Evolutionary conservation across 192 early-diverging fungal genomes (phyloP).

Genomic region (Dissophora ornata): DNA sequence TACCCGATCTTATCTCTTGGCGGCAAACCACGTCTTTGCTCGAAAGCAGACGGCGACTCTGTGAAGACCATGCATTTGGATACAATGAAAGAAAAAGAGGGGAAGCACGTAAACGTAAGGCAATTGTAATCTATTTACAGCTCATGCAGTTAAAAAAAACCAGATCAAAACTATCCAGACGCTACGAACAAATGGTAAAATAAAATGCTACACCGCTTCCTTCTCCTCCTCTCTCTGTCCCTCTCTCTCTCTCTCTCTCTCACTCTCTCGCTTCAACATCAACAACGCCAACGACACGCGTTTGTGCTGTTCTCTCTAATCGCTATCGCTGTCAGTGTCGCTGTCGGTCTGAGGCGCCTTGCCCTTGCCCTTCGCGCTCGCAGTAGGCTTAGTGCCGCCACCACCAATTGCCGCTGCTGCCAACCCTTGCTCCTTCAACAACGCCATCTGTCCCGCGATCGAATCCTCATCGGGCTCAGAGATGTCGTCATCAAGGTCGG

Average conservation of each 20-base stretch:
- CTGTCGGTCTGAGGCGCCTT: slow-evolving; percentile 46
- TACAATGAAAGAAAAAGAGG: neutral
- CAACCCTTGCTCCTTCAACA: slow-evolving; percentile 82
- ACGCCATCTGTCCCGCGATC: slow-evolving; percentile 94
- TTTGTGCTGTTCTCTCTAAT: slow-evolving; percentile 12
- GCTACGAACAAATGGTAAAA: slow-evolving; percentile 1
- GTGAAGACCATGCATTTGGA: too few relatives aligned
- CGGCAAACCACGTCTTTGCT: too few relatives aligned
- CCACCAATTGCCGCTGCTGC: slow-evolving; percentile 63
- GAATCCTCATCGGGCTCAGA: slow-evolving; percentile 97
- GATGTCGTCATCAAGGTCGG: slow-evolving; percentile 91
- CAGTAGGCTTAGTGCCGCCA: slow-evolving; percentile 23
- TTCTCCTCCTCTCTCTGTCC: neutral
- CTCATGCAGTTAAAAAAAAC: neutral
- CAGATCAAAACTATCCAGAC: neutral
- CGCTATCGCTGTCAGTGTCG: slow-evolving; percentile 38
- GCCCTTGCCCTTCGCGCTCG: slow-evolving; percentile 38
- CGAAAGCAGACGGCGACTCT: too few relatives aligned
- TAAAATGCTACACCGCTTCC: slow-evolving; percentile 1
- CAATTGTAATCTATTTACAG: slow-evolving; percentile 7
- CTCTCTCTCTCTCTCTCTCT: too few relatives aligned
- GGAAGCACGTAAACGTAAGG: neutral
- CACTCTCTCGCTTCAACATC: too few relatives aligned
- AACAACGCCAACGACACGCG: too few relatives aligned
- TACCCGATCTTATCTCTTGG: too few relatives aligned